Evolutionary conservation across 352 stramenopile species (phyloP), one percentile per base, ranked within the genome.

Genomic region (Pythium graminicola): DNA sequence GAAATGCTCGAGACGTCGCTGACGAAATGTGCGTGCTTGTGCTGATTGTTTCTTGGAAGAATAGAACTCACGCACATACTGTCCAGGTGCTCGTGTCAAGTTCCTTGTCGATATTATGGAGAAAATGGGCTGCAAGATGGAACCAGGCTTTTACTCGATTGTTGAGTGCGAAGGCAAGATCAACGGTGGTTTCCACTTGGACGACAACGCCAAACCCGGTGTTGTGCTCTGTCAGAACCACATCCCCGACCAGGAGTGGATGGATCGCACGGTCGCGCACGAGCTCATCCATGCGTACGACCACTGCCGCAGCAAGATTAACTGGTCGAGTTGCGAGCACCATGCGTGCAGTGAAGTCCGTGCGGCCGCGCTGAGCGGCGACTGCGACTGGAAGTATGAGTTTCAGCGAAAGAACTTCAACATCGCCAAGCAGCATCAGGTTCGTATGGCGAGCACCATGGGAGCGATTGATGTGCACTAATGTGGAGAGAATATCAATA

Each of bases 231-330:
- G 86, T 53, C 83, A 94, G 62, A 94, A 96, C 60, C 87, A 95
- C 64, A 95, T 96, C 55, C 62, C 69, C n/a, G 83, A 95, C 61
- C 84, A 94, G 47, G 74, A 93, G 60, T 89, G 79, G 82, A 92
- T 97, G 73, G 86, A 97, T 58, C 81, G 86, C 43, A 97, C 91
- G 17, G 72, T 97, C 47, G 72, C 85, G 19, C 91, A 97, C 55
- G 91, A 97, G 66, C 72, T 97, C 50, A 90, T 97, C 54, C 91
- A 97, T 64, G 91, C 91, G 6, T 97, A 88, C 56, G 91, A 97
- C 62, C 82, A 96, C 67, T 97, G 89, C 69, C 85, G 90, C 48
- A 82, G 85, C 56, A 94, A 97, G 59, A 78, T 97, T 43, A 80
- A 97, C 68, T 97, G 86, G 84, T 81, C 77, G 56, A 95, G 95